Percentiles rank a stretch among this genome's conserved stretches.
These are phyloP conservation scores for Casuarina equisetifolia DNA, from an alignment of 306 rosid genomes.

Conservation along the genomic window DNA sequence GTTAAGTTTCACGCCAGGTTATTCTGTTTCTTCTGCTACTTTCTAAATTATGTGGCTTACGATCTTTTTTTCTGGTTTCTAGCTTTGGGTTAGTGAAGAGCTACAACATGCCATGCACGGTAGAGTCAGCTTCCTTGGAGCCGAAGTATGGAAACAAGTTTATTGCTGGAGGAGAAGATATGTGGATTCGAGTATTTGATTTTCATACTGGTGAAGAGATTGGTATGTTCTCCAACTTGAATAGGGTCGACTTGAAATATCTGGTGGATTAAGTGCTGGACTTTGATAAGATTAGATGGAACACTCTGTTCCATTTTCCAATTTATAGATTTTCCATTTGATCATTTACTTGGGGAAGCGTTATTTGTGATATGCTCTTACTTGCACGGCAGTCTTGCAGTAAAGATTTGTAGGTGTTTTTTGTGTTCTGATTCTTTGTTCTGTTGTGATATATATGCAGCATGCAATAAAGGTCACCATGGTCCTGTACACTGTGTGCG, in stretches of 20 bases:
- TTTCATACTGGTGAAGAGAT: constrained; percentile 94
- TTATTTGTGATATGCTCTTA: neutral
- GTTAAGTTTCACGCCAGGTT: constrained; percentile 48
- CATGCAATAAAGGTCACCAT: constrained; percentile 98
- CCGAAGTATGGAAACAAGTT: constrained; percentile 92
- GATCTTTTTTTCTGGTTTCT: constrained; percentile 24
- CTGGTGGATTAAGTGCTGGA: neutral
- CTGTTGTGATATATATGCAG: constrained; percentile 41
- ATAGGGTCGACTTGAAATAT: neutral
- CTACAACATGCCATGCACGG: constrained; percentile 89
- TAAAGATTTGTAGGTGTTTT: neutral
- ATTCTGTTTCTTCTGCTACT: neutral
- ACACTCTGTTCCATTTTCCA: neutral
- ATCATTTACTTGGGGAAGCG: neutral
- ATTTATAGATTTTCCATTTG: neutral
- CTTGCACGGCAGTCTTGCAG: neutral
- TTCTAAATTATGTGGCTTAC: constrained; percentile 28
- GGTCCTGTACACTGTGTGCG: constrained; percentile 98
- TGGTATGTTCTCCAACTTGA: constrained; percentile 44
- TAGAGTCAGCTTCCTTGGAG: constrained; percentile 95
- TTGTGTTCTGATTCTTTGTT: neutral
- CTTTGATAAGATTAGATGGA: neutral
- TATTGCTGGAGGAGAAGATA: constrained; percentile 96
- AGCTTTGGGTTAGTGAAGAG: constrained; percentile 95
- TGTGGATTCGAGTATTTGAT: constrained; percentile 95